Conservation (phyloP, 2,329 filamentous ascomycete genomes). For the Colletotrichum orbiculare region DNA sequence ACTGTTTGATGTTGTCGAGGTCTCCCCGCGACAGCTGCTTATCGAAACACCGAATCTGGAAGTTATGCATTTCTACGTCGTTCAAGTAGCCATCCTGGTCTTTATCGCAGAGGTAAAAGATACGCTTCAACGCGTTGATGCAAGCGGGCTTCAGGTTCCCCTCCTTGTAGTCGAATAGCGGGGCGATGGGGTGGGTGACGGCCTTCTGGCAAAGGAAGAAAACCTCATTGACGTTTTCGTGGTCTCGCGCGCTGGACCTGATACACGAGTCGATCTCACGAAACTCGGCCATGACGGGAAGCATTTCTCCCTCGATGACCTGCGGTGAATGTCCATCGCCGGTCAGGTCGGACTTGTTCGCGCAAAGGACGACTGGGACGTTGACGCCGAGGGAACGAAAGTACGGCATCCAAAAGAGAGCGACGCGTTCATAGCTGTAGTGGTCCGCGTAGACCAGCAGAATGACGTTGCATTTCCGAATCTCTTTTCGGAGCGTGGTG, state of each 20-base stretch:
- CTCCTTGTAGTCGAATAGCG: constrained; percentile 97
- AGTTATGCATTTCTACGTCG: constrained; percentile 89
- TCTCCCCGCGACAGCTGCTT: constrained; percentile 86
- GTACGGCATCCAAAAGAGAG: constrained; percentile 98
- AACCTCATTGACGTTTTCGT: constrained; percentile 93
- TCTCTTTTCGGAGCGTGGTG: constrained; percentile 89
- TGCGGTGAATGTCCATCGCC: constrained; percentile 81
- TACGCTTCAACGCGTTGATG: constrained; percentile 84
- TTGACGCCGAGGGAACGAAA: constrained; percentile 98
- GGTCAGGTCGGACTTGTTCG: constrained; percentile 94
- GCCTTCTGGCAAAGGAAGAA: constrained; percentile 99
- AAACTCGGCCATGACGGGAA: constrained; percentile 98
- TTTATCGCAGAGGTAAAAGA: constrained; percentile 96
- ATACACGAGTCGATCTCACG: constrained; percentile 99
- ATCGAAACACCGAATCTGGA: constrained; percentile 92
- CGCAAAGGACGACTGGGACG: constrained; percentile 94
- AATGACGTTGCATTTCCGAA: constrained; percentile 97
- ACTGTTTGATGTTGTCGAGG: constrained; percentile 89
- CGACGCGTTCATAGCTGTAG: constrained; percentile 98
- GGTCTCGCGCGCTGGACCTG: constrained; percentile 89
- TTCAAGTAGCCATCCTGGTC: constrained; percentile 95
- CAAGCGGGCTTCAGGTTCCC: constrained; percentile 87
- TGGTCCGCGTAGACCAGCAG: constrained; percentile 97
- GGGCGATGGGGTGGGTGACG: constrained; percentile 95
- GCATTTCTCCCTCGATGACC: constrained; percentile 95